Evolutionary conservation across 331 rosid genomes (phyloP), one percentile per base, ranked within the genome.

Genomic region (Malus hybrid): DNA sequence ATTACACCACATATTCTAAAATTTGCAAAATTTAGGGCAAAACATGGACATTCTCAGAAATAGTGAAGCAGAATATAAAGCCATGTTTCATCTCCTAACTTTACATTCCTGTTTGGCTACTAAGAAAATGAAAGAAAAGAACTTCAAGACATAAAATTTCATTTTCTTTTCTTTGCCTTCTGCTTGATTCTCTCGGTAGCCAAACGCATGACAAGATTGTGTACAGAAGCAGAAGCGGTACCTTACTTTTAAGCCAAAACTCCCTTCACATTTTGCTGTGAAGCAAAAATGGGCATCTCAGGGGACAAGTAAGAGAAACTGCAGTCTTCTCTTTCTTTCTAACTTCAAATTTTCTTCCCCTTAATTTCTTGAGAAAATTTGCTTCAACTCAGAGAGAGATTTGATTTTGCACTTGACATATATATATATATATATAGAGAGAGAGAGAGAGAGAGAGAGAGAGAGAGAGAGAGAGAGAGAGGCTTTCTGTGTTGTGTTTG

Each of bases 251-350:
- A 20, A 53, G 32, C n/a, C 53, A 73, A 77, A 64, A 70, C 56
- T 10, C 57, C 85, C 86, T 72, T 80, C 84, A 62, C 86, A 83
- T 85, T 57, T 73, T 5, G 28, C 57, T 11, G 53, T 32, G 16
- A 42, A 29, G 66, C 75, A 71, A 74, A 66, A 52, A 68, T 39
- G 1, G 19, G n/a, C 68, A 29, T 2, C 9, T 3, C 16, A 10
- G 16, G 3, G 19, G 36, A 28, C 3, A 56, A 71, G 48, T 15
- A 5, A 28, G 22, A 16, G 11, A 72, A 74, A 77, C 15, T 33
- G 55, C 64, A 42, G 63, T 12, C 63, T 8, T 57, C 28, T 57
- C 28, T 56, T 16, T 48, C 55, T 16, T 56, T 56, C 6, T 10
- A 18, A 57, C 2, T n/a, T 57, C 63, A 57, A 57, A 57, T 1